phyloP scores from a whole-genome alignment of 257 asterid species.

The Solanum medicagineum region DNA sequence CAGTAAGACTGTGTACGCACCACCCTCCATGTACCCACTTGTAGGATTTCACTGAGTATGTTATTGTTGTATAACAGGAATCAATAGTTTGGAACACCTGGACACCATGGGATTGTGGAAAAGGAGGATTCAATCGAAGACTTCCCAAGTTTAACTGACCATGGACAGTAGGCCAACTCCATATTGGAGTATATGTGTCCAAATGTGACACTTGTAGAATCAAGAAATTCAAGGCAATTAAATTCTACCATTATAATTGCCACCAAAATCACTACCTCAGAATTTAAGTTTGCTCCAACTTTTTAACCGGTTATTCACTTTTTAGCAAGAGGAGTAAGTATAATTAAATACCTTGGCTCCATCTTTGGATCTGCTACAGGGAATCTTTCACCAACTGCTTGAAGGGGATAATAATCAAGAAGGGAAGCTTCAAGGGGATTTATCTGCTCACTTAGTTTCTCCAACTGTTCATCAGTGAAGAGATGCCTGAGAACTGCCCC shows the following conservation, averaged over 20 bases:
- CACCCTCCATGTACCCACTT: not conserved
- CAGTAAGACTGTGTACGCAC: not conserved
- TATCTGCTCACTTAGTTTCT: conserved; percentile 57
- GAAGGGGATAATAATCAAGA: conserved; percentile 78
- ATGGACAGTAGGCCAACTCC: not conserved
- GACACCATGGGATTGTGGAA: not conserved
- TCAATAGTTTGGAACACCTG: not conserved
- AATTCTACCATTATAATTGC: not conserved
- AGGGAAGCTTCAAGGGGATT: conserved; percentile 53
- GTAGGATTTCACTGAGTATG: not conserved
- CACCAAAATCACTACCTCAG: not conserved
- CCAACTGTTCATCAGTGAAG: conserved; percentile 63
- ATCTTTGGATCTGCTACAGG: conserved; percentile 69
- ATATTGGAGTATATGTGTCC: not conserved
- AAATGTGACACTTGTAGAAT: not conserved
- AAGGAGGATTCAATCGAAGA: not conserved
- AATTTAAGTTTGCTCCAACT: not conserved
- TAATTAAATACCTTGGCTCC: conserved; percentile 60
- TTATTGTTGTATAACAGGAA: not conserved
- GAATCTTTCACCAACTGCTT: conserved; percentile 68
- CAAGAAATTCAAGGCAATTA: not conserved
- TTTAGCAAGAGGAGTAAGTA: not conserved
- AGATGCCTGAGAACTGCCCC: conserved; percentile 83
- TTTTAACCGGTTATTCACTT: not conserved
- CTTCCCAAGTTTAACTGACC: not conserved